A percentile compares a stretch with the other conserved stretches of the same genome.
phyloP scores from a whole-genome alignment of 2,329 filamentous ascomycete species.

The Monosporascus sp. region DNA sequence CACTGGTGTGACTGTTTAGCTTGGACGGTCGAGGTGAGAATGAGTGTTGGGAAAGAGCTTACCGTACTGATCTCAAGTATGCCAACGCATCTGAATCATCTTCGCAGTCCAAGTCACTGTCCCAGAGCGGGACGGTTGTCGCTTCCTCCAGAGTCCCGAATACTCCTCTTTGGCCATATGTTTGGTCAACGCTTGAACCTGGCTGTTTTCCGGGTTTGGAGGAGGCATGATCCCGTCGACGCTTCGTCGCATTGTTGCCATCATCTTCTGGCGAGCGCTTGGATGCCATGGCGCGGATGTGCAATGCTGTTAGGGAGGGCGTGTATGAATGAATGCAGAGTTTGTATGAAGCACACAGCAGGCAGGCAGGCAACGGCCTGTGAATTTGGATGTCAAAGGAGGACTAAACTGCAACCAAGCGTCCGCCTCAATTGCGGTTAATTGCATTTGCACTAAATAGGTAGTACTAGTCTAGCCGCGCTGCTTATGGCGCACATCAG shows the following conservation, averaged over 20 bases:
- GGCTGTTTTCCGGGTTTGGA: conserved; percentile 6
- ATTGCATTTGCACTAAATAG: too few species aligned
- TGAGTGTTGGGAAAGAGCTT: conserved; percentile 24
- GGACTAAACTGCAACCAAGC: too few species aligned
- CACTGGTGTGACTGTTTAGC: conserved; percentile 19
- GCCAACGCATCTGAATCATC: conserved; percentile 51
- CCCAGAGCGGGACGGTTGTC: conserved; percentile 28
- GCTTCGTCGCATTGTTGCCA: conserved; percentile 10
- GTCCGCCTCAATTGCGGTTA: too few species aligned
- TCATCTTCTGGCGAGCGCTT: conserved; percentile 22
- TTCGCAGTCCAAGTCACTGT: conserved; percentile 49
- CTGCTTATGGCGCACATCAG: too few species aligned
- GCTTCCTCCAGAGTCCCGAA: conserved; percentile 48
- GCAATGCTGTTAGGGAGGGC: not conserved
- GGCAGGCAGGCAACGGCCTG: not conserved
- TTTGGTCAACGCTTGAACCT: conserved; percentile 34
- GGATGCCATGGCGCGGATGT: conserved; percentile 9
- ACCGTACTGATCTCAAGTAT: conserved; percentile 57
- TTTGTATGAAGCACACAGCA: not conserved
- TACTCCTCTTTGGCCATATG: conserved; percentile 53
- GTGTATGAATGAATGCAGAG: not conserved
- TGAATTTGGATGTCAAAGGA: too few species aligned
- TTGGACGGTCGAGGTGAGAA: conserved; percentile 4
- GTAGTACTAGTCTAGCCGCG: too few species aligned
- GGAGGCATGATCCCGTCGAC: not conserved